Percentiles rank a stretch among this genome's conserved stretches.
Evolutionary conservation across 2,329 filamentous ascomycete species (phyloP).

Genomic region (Thermomyces lanuginosus): DNA sequence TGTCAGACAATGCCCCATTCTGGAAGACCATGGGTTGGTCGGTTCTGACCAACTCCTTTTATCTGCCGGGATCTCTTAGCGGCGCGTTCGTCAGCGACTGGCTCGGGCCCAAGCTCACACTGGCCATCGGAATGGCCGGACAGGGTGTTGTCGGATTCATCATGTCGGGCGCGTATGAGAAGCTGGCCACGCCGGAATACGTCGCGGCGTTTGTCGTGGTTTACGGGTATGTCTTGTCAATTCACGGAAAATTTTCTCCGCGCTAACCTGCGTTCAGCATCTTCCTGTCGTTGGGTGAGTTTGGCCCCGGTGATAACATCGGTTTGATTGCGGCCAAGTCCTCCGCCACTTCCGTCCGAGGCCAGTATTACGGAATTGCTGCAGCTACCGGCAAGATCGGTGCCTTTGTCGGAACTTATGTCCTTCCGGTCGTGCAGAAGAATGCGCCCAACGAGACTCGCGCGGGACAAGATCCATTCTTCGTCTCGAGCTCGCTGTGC

Average conservation of each 20-base stretch:
- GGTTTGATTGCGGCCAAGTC: constrained; percentile 76
- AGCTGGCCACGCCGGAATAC: constrained; percentile 48
- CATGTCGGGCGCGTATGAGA: constrained; percentile 65
- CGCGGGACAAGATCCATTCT: constrained; percentile 74
- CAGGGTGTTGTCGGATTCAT: constrained; percentile 74
- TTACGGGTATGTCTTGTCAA: constrained; percentile 38
- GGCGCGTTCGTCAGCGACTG: constrained; percentile 65
- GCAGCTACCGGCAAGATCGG: constrained; percentile 32
- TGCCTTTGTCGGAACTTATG: constrained; percentile 72
- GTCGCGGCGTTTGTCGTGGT: constrained; percentile 64
- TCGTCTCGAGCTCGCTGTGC: constrained; percentile 61
- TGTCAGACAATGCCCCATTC: constrained; percentile 44
- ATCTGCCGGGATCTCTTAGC: constrained; percentile 63
- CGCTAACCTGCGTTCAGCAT: constrained; percentile 28
- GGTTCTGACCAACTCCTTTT: constrained; percentile 74
- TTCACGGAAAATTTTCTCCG: too few species aligned
- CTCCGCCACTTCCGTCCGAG: constrained; percentile 72
- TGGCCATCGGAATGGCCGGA: constrained; percentile 51
- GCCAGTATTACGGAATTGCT: constrained; percentile 47
- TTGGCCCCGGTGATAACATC: constrained; percentile 84
- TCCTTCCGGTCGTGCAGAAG: constrained; percentile 54
- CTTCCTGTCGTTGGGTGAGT: constrained; percentile 60
- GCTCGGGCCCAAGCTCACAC: constrained; percentile 59
- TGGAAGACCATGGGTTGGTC: constrained; percentile 79
- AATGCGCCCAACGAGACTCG: constrained; percentile 39